These are phyloP conservation scores for Alternaria burnsii DNA, from an alignment of 2,329 filamentous ascomycete species.

Conservation along the genomic window DNA sequence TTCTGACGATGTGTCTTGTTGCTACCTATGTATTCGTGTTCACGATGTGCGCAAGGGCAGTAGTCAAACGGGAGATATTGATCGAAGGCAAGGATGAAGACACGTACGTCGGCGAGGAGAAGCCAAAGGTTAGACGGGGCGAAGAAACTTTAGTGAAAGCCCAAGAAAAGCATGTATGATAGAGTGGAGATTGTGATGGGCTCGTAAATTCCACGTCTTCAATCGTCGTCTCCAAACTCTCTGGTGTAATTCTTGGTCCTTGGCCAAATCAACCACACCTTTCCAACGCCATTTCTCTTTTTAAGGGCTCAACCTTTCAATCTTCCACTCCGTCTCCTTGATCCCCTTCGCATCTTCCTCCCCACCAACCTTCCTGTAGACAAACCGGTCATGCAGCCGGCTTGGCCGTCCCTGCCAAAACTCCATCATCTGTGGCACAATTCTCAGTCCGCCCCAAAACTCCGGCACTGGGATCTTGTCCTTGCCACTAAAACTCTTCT, in stretches of 20 bases:
- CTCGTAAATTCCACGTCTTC: background rate
- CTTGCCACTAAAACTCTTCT: constrained; percentile 75
- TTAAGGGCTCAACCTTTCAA: constrained; percentile 78
- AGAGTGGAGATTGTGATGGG: background rate
- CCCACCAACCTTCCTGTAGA: constrained; percentile 71
- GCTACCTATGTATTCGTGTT: constrained; percentile 2
- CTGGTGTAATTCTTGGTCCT: background rate
- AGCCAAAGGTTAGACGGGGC: background rate
- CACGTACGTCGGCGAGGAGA: background rate
- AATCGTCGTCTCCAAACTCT: background rate
- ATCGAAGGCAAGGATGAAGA: background rate
- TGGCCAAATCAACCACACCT: background rate
- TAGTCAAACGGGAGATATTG: background rate
- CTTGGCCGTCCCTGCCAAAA: constrained; percentile 96
- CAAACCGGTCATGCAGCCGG: constrained; percentile 91
- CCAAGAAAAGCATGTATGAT: background rate
- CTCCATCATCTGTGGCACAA: constrained; percentile 86
- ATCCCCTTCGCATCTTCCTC: constrained; percentile 23
- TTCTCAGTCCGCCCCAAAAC: constrained; percentile 92
- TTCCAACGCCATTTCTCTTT: background rate
- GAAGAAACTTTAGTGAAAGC: background rate
- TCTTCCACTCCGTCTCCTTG: constrained; percentile 61
- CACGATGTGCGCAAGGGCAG: background rate
- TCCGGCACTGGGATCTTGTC: constrained; percentile 88
- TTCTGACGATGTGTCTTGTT: background rate